Evolutionary conservation across 225 moss, liverwort and hornwort species (phyloP).

Genomic region (Physcomitrium patens): DNA sequence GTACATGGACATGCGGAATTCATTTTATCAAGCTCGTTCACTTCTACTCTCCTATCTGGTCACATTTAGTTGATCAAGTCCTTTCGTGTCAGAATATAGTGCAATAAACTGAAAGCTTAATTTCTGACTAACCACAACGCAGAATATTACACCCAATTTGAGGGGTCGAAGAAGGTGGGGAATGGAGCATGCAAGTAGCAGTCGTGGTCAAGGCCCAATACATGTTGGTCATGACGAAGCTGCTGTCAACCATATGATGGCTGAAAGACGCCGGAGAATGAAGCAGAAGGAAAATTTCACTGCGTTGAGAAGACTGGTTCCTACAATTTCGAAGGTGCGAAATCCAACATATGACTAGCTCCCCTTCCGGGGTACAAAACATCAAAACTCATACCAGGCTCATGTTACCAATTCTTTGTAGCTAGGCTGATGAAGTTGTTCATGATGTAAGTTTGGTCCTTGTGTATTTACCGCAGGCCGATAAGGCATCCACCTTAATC

Average conservation of each 20-base stretch:
- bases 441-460: neutral
- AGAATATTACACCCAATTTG: constrained; percentile 9
- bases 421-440: neutral
- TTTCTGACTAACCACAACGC: neutral
- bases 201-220: neutral
- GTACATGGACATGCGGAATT: too few species aligned
- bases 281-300: constrained; percentile 76
- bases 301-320: constrained; percentile 59
- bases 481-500: constrained; percentile 68
- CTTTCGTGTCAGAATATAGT: too few species aligned
- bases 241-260: constrained; percentile 71
- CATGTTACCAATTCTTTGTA: neutral
- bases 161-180: constrained; percentile 16
- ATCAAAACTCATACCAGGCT: neutral
- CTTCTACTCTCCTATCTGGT: too few species aligned
- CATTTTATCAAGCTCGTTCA: too few species aligned
- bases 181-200: neutral
- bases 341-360: neutral
- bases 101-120: neutral
- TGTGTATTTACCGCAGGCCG: constrained; percentile 44
- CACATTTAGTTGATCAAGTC: neutral
- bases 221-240: constrained; percentile 55
- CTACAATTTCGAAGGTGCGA: constrained; percentile 67
- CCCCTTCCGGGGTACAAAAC: neutral
- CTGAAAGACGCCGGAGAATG: constrained; percentile 64